phyloP scores from a whole-genome alignment of 345 rosid species.

The Ailanthus altissimus region DNA sequence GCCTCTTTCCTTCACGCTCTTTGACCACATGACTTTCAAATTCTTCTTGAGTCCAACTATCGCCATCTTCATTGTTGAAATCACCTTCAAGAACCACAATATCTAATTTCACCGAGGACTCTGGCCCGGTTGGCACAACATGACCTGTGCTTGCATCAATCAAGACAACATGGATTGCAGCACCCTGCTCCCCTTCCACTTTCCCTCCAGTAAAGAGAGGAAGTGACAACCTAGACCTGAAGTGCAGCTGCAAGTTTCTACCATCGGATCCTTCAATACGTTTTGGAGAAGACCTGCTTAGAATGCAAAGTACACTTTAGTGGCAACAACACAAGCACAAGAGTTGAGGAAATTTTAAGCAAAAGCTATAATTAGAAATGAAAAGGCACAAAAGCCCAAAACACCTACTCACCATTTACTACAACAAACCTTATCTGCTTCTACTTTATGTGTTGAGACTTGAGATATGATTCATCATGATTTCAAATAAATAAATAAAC shows the following conservation, averaged over 20 bases:
- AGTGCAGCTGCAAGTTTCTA: conserved; percentile 76
- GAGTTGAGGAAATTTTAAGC: not conserved
- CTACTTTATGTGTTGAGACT: not conserved
- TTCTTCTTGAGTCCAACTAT: conserved; percentile 79
- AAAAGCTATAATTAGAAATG: not conserved
- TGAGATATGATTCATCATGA: not conserved
- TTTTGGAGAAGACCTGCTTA: conserved; percentile 77
- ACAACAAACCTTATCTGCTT: not conserved
- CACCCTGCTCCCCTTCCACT: conserved; percentile 97
- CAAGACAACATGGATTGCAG: conserved; percentile 74
- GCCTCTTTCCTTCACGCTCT: conserved; percentile 96
- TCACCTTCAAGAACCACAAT: conserved; percentile 94
- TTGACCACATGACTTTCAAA: conserved; percentile 86
- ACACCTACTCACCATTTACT: not conserved
- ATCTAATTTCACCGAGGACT: conserved; percentile 73
- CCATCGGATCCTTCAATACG: conserved; percentile 77
- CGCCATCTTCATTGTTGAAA: conserved; percentile 82
- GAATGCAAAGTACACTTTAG: not conserved
- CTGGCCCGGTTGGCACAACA: conserved; percentile 72
- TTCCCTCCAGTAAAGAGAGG: conserved; percentile 97
- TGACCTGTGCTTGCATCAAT: conserved; percentile 66
- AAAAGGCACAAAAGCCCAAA: not conserved
- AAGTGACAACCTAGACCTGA: conserved; percentile 81
- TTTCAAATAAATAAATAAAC: not conserved
- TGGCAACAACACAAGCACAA: not conserved